phyloP scores from a whole-genome alignment of 2,329 filamentous ascomycete genomes.

The Aspergillus fumigatus region DNA sequence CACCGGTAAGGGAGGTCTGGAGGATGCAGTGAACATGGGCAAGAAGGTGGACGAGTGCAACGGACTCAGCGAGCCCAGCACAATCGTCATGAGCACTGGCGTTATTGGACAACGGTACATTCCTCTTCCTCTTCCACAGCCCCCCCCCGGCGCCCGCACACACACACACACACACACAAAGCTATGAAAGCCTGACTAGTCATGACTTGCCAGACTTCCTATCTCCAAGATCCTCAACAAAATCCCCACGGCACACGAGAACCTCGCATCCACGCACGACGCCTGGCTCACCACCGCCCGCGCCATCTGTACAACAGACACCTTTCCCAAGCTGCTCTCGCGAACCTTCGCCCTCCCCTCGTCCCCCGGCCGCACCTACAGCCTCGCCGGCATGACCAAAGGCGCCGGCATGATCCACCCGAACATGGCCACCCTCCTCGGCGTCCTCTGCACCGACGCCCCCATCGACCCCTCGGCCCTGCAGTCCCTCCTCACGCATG shows the following conservation, averaged over 20 bases:
- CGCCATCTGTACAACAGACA: conserved; percentile 97
- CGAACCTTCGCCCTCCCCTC: conserved; percentile 79
- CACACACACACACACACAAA: too few species aligned
- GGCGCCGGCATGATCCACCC: conserved; percentile 99
- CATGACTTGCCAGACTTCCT: conserved; percentile 57
- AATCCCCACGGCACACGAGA: conserved; percentile 70
- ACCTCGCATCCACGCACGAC: conserved; percentile 69
- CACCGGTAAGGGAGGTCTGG: conserved; percentile 80
- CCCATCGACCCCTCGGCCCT: conserved; percentile 69
- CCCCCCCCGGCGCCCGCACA: too few species aligned
- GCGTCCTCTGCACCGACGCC: conserved; percentile 86
- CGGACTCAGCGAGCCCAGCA: conserved; percentile 51
- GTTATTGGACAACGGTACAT: conserved; percentile 84
- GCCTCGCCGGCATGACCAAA: conserved; percentile 92
- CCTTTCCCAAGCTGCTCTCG: conserved; percentile 92
- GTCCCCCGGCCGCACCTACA: conserved; percentile 69
- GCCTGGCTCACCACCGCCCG: conserved; percentile 83
- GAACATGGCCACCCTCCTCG: conserved; percentile 95
- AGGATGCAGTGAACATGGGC: conserved; percentile 85
- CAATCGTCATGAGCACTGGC: conserved; percentile 97
- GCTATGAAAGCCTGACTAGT: not conserved
- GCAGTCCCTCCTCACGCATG: conserved; percentile 64
- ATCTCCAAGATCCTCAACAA: conserved; percentile 83
- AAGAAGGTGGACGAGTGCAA: conserved; percentile 67
- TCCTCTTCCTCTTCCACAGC: too few species aligned